Evolutionary conservation across 768 basidiomycete species (phyloP), one percentile per base, ranked within the genome.

Genomic region (Exidia glandulosa): DNA sequence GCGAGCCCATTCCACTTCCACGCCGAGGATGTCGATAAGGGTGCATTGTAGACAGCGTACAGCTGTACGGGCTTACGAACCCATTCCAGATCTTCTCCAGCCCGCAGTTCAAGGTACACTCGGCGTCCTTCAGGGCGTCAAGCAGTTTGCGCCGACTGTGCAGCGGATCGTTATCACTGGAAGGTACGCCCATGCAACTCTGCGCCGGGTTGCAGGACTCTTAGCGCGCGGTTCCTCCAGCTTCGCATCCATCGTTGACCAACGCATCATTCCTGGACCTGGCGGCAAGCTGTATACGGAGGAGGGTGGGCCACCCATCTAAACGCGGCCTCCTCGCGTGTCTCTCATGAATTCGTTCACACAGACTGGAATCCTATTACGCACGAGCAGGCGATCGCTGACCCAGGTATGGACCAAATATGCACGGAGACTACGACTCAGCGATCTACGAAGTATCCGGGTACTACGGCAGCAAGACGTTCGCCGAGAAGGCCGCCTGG

Each of bases 1-100:
- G 86, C 86, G 0, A 87, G 86, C 1, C 87, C 87, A 1, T 77
- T 84, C 66, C 73, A 78, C 57, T 62, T 75, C 31, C 71, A 77
- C 1, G 75, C 73, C 1, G 71, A 74, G 25, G 76, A 83, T 45
- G 41, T 45, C 23, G 78, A 78, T 2, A 65, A 74, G 33, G 76
- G 76, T 67, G 41, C 25, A 66, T 47, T 52, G 59, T 67, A 7
- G 64, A 37, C 12, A 37, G 62, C 14, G 19, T 37, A 37, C 12
- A 12, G 36, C 10, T 37, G 36, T 37, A 19, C 36, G 10, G 36
- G 10, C 36, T 37, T 37, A 63, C 3, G 59, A 69, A 27, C 50
- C 25, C 50, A 54, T 29, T 16, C 6, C 27, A 31, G 59, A 65
- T 14, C 27, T 66, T 19, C 36, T 65, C 27, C 32, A 59, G 13